These are phyloP conservation scores for Malus hybrid DNA, from an alignment of 331 rosid species.

Conservation along the genomic window DNA sequence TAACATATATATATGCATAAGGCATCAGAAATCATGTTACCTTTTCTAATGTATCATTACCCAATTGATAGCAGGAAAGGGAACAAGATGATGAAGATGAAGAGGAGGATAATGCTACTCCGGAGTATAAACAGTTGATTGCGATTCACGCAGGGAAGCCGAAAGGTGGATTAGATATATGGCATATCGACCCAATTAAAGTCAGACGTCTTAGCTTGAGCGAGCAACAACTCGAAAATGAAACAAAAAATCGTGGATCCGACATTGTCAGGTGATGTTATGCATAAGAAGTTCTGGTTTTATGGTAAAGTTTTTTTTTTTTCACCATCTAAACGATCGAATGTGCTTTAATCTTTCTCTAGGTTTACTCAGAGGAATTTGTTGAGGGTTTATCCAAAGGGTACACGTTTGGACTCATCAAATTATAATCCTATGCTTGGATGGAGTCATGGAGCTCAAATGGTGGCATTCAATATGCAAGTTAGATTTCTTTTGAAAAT, in stretches of 20 bases:
- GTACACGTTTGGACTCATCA: conserved; percentile 63
- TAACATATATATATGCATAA: not conserved
- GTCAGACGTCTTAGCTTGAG: conserved; percentile 79
- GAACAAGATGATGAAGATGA: conserved; percentile 23
- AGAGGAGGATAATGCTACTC: conserved; percentile 18
- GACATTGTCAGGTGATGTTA: conserved; percentile 53
- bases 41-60: not conserved
- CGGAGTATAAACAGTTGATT: conserved; percentile 56
- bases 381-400: conserved; percentile 82
- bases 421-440: conserved; percentile 83
- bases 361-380: conserved; percentile 76
- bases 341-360: not conserved
- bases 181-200: conserved; percentile 19
- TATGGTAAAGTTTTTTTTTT: not conserved
- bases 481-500: conserved; percentile 21
- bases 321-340: not conserved
- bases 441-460: conserved; percentile 98
- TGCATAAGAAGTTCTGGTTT: not conserved
- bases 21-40: not conserved
- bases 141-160: conserved; percentile 84
- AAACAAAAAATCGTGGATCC: conserved; percentile 18
- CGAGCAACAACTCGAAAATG: conserved; percentile 63
- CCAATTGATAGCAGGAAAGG: conserved; percentile 5
- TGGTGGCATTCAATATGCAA: conserved; percentile 99
- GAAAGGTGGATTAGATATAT: conserved; percentile 29